These are phyloP conservation scores for Aspergillus sp. DNA, from an alignment of 2,329 filamentous ascomycete species.

Conservation along the genomic window DNA sequence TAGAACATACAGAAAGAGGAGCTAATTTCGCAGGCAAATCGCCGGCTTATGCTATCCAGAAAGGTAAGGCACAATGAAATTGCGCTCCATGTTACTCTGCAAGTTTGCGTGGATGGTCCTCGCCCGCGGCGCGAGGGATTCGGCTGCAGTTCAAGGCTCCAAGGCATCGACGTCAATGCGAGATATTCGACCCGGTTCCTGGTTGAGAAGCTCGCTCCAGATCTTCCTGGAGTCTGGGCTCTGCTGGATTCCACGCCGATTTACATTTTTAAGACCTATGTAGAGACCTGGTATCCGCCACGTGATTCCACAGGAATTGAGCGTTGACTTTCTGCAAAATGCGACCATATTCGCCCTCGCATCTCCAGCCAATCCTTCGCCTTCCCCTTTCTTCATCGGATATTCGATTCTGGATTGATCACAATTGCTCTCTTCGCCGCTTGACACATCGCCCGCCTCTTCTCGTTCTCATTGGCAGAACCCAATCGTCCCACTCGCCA, in stretches of 20 bases:
- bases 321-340: neutral
- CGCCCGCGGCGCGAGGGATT: neutral
- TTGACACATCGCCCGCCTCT: constrained; percentile 2
- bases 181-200: neutral
- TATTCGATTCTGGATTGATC: constrained; percentile 3
- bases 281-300: neutral
- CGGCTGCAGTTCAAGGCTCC: neutral
- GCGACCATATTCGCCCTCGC: neutral
- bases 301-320: neutral
- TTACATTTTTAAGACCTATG: neutral
- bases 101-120: neutral
- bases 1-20: neutral
- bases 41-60: neutral
- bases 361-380: neutral
- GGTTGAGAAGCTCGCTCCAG: neutral
- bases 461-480: constrained; percentile 10
- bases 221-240: neutral
- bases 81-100: neutral
- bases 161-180: neutral
- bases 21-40: neutral
- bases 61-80: neutral
- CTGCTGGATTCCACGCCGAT: neutral
- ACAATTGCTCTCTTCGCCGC: neutral
- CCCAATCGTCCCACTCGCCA: neutral
- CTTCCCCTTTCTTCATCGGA: neutral